Evolutionary conservation across 176 grass and related monocot species (phyloP), one percentile per base, ranked within the genome.

Genomic region (Triticum urartu): DNA sequence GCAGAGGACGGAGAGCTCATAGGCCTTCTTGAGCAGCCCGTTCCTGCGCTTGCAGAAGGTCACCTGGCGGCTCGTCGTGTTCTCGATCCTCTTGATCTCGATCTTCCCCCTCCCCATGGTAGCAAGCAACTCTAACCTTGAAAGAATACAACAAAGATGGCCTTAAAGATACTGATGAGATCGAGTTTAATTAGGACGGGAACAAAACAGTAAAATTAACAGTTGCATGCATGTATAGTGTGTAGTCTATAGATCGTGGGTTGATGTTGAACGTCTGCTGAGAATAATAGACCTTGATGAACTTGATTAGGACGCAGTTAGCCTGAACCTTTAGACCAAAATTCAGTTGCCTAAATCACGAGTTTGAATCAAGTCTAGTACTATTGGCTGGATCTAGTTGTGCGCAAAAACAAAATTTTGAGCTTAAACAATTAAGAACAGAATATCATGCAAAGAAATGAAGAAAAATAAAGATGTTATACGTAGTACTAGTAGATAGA

Each of bases 1-100:
- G 5, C 74, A 77, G 8, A 77, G 74, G 15, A 77, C 73, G 1
- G 74, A 77, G 50, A 77, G 74, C 26, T 77, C 74, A 5, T 77
- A 77, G 26, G 74, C 74, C 47, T 77, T 77, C 74, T 77, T 77
- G 9, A 77, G 74, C 26, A 77, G 28, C 74, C 74, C 74, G 5
- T 77, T 77, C 74, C 74, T 77, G 74, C 74, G 74, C 47, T 77
- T 77, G 74, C 74, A 77, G 47, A 77, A 77, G 28, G 74, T 77
- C 17, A 77, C 74, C 47, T 77, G 74, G 18, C 74, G 74, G 47
- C 74, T 77, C 4, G 74, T 77, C 47, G 74, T 77, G 47, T 77
- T 77, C 47, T 77, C 74, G 48, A 77, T 77, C 74, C 74, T 77
- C 74, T 77, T 77, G 74, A 77, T 77, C 74, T 77, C 74, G 30